Evolutionary conservation across 2,329 filamentous ascomycete genomes (phyloP), one percentile per base, ranked within the genome.

Genomic region (Elsinoe ampelina): DNA sequence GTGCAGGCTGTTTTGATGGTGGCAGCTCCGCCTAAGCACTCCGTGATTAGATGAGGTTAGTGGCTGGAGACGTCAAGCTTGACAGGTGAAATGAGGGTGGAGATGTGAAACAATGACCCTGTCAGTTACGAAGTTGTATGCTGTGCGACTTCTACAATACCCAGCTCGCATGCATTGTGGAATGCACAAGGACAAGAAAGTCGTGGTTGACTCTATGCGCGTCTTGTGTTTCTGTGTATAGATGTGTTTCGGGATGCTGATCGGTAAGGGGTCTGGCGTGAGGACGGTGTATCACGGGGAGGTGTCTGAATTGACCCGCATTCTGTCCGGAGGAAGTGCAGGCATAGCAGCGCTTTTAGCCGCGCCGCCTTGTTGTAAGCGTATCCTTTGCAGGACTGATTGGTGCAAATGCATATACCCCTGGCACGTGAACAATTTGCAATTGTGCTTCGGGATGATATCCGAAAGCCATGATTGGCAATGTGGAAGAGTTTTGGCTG

Each of bases 1-100:
- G 48, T 52, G 48, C 35, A 52, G 48, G 48, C 48, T 52, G 48
- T 52, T 38, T 38, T n/a, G 19, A 52, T 3, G 26, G 10, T 52
- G 32, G 26, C 26, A 52, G 19, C 35, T 52, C 48, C 48, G 48
- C 26, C n/a, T 38, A 52, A 39, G 48, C 17, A 26, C 19, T 52
- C 48, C 48, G 48, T 52, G 48, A 52, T 52, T 34, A 52, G 48
- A 52, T 35, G 48, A 52, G 48, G 48, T 39, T 52, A 52, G 48
- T 52, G 48, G 48, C 48, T 34, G 45, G 38, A 35, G 48, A 52
- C 12, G 48, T 39, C 41, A 17, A 45, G 20, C 41, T 22, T 45
- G 41, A 22, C 41, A 45, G 8, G 26, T 30, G 19, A 22, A n/a
- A 45, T 22, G 10, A 12, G 10, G 20, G 41, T 7, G 12, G 10